phyloP scores from a whole-genome alignment of 768 basidiomycete species.

The Russula lepida region DNA sequence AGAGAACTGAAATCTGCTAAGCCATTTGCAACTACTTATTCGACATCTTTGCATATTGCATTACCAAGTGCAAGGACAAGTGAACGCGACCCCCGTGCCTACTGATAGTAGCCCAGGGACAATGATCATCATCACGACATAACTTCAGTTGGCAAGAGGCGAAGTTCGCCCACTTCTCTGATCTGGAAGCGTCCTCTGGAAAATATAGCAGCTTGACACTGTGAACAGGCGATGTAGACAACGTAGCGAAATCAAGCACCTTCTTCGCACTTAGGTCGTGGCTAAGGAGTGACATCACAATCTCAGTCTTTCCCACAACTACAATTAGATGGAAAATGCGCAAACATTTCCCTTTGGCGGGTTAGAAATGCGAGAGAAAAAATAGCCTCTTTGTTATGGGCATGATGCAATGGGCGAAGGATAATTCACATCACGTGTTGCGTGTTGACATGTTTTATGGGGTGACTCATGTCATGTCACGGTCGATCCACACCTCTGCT shows the following conservation, averaged over 20 bases:
- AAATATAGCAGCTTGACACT: constrained; percentile 24
- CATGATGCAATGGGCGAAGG: constrained; percentile 9
- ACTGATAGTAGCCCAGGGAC: neutral
- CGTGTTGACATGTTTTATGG: neutral
- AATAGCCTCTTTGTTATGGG: constrained; percentile 27
- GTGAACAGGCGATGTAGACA: constrained; percentile 27
- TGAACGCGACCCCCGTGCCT: neutral
- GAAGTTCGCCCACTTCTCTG: constrained; percentile 11
- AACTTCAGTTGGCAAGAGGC: neutral
- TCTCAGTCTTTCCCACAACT: constrained; percentile 19
- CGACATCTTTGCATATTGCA: too few relatives aligned
- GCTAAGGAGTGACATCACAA: constrained; percentile 25
- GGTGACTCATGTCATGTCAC: neutral
- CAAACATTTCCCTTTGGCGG: constrained; percentile 27
- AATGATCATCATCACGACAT: neutral
- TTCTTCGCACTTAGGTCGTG: constrained; percentile 28
- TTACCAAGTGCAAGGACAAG: too few relatives aligned
- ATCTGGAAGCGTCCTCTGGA: constrained; percentile 25
- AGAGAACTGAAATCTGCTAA: too few relatives aligned
- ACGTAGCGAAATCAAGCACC: constrained; percentile 25
- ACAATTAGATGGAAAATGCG: constrained; percentile 30
- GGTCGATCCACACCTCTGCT: too few relatives aligned
- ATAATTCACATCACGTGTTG: neutral
- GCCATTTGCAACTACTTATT: too few relatives aligned
- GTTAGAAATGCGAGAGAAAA: constrained; percentile 23